Percentiles rank a stretch among this genome's conserved stretches.
Evolutionary conservation across 2,329 filamentous ascomycete species (phyloP).

Genomic region (Pyrenochaeta sp.): DNA sequence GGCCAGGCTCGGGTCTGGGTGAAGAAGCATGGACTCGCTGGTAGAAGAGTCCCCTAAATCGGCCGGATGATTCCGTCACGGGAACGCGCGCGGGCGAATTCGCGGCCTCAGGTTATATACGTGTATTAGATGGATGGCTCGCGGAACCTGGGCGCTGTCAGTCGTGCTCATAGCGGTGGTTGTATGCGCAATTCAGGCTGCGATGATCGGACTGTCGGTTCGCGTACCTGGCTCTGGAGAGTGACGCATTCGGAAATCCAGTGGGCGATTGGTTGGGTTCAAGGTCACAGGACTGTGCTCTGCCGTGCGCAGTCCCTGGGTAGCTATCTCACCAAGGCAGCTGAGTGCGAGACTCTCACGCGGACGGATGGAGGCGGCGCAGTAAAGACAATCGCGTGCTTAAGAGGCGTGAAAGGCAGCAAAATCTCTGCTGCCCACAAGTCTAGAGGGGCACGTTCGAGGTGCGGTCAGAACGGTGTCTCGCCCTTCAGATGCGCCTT

Average conservation of each 20-base stretch:
- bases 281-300: constrained; percentile 24
- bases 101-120: constrained; percentile 11
- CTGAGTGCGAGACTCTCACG: constrained; percentile 4
- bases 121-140: constrained; percentile 3
- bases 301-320: constrained; percentile 1
- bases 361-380: constrained; percentile 4
- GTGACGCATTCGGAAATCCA: constrained; percentile 41
- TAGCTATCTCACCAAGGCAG: constrained; percentile 8
- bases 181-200: constrained; percentile 16
- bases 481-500: constrained; percentile 12
- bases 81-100: constrained; percentile 11
- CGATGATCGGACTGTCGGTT: constrained; percentile 12
- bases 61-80: constrained; percentile 30
- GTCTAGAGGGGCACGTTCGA: constrained; percentile 18
- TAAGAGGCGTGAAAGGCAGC: constrained; percentile 2
- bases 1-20: constrained; percentile 39
- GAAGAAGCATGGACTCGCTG: constrained; percentile 41
- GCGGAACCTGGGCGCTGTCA: constrained; percentile 24
- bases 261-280: constrained; percentile 26
- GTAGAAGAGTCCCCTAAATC: constrained; percentile 12
- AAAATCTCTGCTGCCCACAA: constrained; percentile 18
- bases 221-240: constrained; percentile 36
- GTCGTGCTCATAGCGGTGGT: constrained; percentile 26
- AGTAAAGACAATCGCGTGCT: constrained; percentile 2
- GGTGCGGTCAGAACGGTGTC: constrained; percentile 11